These are phyloP conservation scores for Pyropia haitanensis DNA, from an alignment of 23 red algal genomes.

Conservation along the genomic window DNA sequence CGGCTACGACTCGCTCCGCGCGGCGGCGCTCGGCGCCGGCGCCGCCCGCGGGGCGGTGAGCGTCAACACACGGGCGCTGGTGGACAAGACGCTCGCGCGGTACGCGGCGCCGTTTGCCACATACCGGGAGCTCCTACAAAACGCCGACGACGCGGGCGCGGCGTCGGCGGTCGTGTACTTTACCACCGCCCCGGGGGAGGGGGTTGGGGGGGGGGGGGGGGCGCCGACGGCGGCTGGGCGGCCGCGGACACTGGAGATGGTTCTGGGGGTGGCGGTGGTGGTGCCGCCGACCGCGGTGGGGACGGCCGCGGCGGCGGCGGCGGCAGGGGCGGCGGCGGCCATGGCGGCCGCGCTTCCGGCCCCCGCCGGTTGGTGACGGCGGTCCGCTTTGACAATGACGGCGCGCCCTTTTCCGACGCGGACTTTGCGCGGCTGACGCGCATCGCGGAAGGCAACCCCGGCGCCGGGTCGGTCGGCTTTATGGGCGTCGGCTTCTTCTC, in stretches of 20 bases:
- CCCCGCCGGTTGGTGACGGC: conserved; percentile 17
- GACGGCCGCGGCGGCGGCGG: too few species aligned
- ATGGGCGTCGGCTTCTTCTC: conserved; percentile 57
- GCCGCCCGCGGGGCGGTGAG: too few species aligned
- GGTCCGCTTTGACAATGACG: conserved; percentile 54
- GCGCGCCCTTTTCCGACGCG: conserved; percentile 28
- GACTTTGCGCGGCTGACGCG: conserved; percentile 46
- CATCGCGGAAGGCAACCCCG: conserved; percentile 69
- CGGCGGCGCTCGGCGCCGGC: too few species aligned
- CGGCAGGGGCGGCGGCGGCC: too few species aligned
- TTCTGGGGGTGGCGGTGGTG: background rate
- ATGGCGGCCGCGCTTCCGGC: too few species aligned
- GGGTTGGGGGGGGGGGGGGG: background rate
- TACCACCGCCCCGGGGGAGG: conserved; percentile 3
- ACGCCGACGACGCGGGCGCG: conserved; percentile 61
- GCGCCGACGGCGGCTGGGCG: background rate
- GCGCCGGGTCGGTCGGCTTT: conserved; percentile 38
- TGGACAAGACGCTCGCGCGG: conserved; percentile 39
- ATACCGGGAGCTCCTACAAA: conserved; percentile 68
- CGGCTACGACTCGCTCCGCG: too few species aligned
- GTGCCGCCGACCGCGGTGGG: too few species aligned
- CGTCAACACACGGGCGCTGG: too few species aligned
- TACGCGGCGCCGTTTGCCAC: conserved; percentile 40
- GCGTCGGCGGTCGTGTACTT: conserved; percentile 29
- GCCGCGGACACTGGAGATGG: background rate